phyloP scores from a whole-genome alignment of 148 eudicot genomes.

The Rheum nobile region DNA sequence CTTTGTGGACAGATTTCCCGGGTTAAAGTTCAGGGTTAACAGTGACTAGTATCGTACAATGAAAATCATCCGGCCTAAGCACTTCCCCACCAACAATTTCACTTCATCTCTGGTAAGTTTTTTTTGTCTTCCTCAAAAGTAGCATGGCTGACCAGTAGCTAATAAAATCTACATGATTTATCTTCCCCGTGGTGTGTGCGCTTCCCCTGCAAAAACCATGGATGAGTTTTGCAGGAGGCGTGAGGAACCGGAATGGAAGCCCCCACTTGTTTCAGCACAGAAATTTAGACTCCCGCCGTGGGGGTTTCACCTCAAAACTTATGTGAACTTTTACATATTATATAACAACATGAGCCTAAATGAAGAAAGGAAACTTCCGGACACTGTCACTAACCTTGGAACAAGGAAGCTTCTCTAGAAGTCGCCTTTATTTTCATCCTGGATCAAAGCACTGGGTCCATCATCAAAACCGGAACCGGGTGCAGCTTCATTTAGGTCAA shows the following conservation, averaged over 20 bases:
- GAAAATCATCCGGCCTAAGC: not conserved
- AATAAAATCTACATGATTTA: constrained; percentile 1
- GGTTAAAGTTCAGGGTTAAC: not conserved
- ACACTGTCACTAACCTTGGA: constrained; percentile 1
- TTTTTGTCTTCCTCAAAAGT: not conserved
- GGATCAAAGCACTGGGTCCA: constrained; percentile 40
- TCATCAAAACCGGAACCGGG: constrained; percentile 84
- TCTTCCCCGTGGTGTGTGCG: not conserved
- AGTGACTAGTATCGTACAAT: constrained; percentile 2
- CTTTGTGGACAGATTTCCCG: not conserved
- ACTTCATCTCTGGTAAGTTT: not conserved
- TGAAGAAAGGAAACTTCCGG: not conserved
- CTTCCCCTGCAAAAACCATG: constrained; percentile 2
- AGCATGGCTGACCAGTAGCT: not conserved
- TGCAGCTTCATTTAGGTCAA: constrained; percentile 84
- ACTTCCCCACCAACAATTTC: not conserved
- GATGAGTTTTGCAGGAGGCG: not conserved
- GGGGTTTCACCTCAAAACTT: constrained; percentile 8
- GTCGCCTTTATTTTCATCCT: constrained; percentile 46
- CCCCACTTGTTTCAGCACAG: not conserved
- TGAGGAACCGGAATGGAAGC: not conserved
- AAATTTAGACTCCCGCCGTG: not conserved
- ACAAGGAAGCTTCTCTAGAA: constrained; percentile 10
- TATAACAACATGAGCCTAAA: constrained; percentile 7
- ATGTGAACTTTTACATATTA: not conserved